These are phyloP conservation scores for Lentinula aciculospora DNA, from an alignment of 768 basidiomycete species.

Conservation along the genomic window DNA sequence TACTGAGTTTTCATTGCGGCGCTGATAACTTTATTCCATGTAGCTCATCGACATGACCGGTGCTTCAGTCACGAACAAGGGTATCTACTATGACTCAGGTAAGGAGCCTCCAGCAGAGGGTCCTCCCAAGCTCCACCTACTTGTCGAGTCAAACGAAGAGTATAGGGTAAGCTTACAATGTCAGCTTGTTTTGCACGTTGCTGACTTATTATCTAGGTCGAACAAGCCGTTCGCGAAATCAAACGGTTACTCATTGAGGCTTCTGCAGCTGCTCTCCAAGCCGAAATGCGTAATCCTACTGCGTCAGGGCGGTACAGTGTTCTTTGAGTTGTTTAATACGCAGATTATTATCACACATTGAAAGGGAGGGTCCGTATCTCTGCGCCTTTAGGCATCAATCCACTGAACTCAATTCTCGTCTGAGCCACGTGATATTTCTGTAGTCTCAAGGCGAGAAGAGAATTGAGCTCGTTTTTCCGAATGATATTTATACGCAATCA, in stretches of 20 bases:
- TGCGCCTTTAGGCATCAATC: too few species aligned
- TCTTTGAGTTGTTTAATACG: constrained; percentile 37
- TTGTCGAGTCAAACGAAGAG: constrained; percentile 97
- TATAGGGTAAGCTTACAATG: constrained; percentile 53
- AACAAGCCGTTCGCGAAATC: constrained; percentile 93
- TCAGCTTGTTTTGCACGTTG: neutral
- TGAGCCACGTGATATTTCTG: too few species aligned
- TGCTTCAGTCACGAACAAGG: constrained; percentile 97
- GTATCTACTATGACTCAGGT: constrained; percentile 88
- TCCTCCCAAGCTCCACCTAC: constrained; percentile 92
- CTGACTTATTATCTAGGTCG: constrained; percentile 38
- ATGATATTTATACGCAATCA: too few species aligned
- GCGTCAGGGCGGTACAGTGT: constrained; percentile 82
- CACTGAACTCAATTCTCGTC: too few species aligned
- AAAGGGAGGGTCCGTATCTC: too few species aligned
- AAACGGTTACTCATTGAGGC: constrained; percentile 93
- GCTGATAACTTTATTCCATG: neutral
- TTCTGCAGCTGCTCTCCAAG: constrained; percentile 85
- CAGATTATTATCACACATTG: too few species aligned
- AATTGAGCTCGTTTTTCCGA: too few species aligned
- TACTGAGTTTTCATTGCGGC: neutral
- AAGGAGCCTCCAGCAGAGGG: constrained; percentile 91
- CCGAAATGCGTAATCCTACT: constrained; percentile 81
- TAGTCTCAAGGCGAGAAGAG: too few species aligned
- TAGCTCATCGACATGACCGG: constrained; percentile 96